A percentile compares a stretch with the other conserved stretches of the same genome.
Evolutionary conservation across 441 rosid species (phyloP).

Genomic region (Adansonia rubrostipa): DNA sequence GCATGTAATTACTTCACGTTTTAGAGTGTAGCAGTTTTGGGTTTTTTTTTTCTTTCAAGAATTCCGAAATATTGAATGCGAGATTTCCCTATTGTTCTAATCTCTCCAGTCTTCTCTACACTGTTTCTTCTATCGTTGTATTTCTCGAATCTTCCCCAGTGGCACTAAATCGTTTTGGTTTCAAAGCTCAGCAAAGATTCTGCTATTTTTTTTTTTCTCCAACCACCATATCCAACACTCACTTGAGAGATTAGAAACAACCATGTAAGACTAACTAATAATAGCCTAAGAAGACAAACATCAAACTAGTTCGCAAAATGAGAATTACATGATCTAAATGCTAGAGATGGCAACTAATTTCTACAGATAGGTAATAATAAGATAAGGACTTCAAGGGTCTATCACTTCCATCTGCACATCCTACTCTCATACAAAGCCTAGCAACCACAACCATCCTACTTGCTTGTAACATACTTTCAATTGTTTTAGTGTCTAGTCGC

Average conservation of each 20-base stretch:
- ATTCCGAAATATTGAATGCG: too few species aligned
- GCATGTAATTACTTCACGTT: too few species aligned
- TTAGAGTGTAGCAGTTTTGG: not conserved
- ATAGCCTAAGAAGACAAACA: conserved; percentile 1
- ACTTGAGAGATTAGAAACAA: not conserved
- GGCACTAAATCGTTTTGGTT: not conserved
- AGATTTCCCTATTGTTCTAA: not conserved
- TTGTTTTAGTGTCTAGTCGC: not conserved
- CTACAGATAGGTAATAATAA: not conserved
- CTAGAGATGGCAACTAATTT: conserved; percentile 1
- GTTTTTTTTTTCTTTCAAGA: not conserved
- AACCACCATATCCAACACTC: too few species aligned
- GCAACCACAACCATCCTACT: not conserved
- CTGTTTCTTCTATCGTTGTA: not conserved
- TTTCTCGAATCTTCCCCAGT: not conserved
- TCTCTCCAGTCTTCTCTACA: not conserved
- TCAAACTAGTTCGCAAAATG: conserved; percentile 1
- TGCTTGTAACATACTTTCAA: not conserved
- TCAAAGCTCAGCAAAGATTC: too few species aligned
- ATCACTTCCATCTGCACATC: not conserved
- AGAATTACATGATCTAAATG: not conserved
- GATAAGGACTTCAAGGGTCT: not conserved
- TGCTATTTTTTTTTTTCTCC: too few species aligned
- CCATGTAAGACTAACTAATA: not conserved
- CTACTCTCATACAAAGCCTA: not conserved